A percentile compares a stretch with the other conserved stretches of the same genome.
Conservation (phyloP, 225 moss, liverwort and hornwort species). For the Rhytidiadelphus loreus region DNA sequence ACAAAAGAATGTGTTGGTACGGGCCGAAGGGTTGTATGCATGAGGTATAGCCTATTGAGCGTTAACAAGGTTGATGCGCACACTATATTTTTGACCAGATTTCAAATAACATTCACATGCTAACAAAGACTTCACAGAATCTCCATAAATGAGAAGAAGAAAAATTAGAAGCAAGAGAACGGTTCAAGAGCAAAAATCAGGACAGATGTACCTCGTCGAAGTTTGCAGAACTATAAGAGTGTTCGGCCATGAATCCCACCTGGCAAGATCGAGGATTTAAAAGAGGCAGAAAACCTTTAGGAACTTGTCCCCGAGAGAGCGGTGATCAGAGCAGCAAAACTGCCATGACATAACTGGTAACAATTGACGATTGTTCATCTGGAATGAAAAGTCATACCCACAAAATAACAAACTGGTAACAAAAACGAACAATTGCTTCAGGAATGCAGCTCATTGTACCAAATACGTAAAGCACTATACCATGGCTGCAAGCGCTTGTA, state of each 20-base stretch:
- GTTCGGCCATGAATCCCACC: constrained; percentile 76
- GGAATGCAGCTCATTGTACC: not conserved
- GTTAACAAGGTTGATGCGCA: not conserved
- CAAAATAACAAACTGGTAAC: not conserved
- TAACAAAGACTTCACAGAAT: not conserved
- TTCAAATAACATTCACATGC: not conserved
- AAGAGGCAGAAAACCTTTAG: not conserved
- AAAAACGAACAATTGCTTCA: not conserved
- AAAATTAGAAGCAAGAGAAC: not conserved
- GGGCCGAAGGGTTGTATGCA: not conserved
- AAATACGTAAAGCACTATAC: constrained; percentile 7
- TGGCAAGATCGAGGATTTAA: constrained; percentile 1
- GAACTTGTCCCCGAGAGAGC: not conserved
- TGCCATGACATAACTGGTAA: not conserved
- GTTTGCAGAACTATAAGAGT: constrained; percentile 60
- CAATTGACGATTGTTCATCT: not conserved
- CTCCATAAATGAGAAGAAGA: not conserved
- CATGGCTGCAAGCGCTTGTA: constrained; percentile 73
- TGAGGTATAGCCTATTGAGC: not conserved
- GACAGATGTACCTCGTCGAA: constrained; percentile 52
- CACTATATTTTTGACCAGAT: not conserved
- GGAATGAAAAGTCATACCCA: not conserved
- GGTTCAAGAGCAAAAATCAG: not conserved
- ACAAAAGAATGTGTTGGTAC: not conserved
- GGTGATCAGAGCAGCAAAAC: not conserved